phyloP scores from a whole-genome alignment of 2,329 filamentous ascomycete genomes.

The Knoxdaviesia capensis region DNA sequence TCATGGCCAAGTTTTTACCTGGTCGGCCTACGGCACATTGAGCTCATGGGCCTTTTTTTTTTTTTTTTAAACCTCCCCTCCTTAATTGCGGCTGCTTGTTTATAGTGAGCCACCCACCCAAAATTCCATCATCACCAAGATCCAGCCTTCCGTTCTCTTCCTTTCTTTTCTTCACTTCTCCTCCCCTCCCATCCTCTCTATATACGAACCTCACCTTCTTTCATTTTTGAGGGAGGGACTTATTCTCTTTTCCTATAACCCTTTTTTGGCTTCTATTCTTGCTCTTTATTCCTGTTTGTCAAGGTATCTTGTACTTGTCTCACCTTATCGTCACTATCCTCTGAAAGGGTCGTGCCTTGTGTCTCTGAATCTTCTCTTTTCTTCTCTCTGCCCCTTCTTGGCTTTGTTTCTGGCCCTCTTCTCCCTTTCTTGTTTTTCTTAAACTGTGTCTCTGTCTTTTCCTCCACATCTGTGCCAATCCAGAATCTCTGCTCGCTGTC shows the following conservation, averaged over 20 bases:
- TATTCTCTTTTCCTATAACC: neutral
- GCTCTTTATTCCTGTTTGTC: neutral
- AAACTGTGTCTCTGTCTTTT: constrained; percentile 1
- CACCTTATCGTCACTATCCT: neutral
- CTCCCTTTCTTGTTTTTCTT: neutral
- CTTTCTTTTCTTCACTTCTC: constrained; percentile 3
- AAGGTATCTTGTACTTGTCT: neutral
- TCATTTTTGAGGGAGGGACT: neutral
- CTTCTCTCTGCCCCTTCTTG: neutral
- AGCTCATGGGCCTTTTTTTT: no score
- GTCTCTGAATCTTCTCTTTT: neutral
- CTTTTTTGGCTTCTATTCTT: neutral
- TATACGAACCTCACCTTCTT: neutral
- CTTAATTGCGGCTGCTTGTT: no score
- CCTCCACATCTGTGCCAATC: neutral
- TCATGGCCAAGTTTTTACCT: no score
- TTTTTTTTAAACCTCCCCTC: no score
- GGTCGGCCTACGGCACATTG: no score
- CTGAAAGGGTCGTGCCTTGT: neutral
- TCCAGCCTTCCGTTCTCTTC: constrained; percentile 4
- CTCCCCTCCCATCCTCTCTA: neutral
- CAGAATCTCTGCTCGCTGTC: neutral
- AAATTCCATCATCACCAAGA: neutral
- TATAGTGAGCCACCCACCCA: no score
- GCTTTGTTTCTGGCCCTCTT: neutral